phyloP scores from a whole-genome alignment of 83 land plant species.

The Picea mariana region DNA sequence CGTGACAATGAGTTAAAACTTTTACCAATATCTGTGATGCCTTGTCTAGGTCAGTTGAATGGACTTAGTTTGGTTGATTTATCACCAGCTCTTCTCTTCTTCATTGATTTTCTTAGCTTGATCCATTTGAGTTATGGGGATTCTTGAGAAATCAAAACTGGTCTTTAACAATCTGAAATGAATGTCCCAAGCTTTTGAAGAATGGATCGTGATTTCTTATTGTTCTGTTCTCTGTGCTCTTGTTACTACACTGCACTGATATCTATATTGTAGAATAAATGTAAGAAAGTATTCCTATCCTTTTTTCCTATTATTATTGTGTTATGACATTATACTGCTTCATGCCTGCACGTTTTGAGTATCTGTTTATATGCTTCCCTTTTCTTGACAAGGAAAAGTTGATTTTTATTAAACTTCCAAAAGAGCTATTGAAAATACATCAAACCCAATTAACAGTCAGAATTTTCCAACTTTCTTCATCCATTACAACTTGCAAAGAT shows the following conservation, averaged over 20 bases:
- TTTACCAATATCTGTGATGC: not conserved
- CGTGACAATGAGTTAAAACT: too few relatives aligned
- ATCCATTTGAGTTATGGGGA: not conserved
- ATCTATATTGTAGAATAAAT: not conserved
- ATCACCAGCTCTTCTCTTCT: not conserved
- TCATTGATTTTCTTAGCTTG: constrained; percentile 2
- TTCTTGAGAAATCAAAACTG: constrained; percentile 1
- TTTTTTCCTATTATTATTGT: not conserved
- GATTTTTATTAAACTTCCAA: too few relatives aligned
- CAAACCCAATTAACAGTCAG: too few relatives aligned
- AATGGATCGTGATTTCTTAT: not conserved
- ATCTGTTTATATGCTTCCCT: not conserved
- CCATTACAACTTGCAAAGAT: too few relatives aligned
- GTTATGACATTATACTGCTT: not conserved
- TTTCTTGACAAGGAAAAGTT: too few relatives aligned
- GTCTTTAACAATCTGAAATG: constrained; percentile 1
- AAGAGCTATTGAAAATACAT: too few relatives aligned
- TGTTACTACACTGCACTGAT: not conserved
- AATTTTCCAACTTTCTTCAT: too few relatives aligned
- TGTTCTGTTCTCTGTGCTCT: not conserved
- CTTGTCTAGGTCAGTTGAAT: not conserved
- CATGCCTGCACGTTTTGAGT: not conserved
- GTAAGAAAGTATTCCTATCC: not conserved
- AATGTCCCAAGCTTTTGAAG: not conserved
- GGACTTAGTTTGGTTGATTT: not conserved